phyloP scores from a whole-genome alignment of 2,329 filamentous ascomycete genomes.

The Cordyceps sp. region DNA sequence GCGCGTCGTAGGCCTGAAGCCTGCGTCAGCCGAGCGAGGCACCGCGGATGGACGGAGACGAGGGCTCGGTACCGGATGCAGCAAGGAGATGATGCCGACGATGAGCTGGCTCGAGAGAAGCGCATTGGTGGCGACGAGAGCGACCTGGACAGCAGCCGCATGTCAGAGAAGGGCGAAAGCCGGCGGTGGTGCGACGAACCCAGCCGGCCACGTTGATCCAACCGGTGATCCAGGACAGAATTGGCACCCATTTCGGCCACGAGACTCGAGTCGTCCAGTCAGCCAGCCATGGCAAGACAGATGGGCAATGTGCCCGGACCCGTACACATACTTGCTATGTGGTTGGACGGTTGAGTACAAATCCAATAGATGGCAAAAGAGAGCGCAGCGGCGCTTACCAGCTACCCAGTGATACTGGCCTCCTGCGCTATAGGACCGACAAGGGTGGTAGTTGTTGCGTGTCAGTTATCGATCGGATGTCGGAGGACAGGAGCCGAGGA shows the following conservation, averaged over 20 bases:
- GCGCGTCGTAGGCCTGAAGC: slow-evolving; percentile 26
- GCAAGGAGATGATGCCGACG: slow-evolving; percentile 45
- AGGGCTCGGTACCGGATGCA: slow-evolving; percentile 21
- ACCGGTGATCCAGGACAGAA: slow-evolving; percentile 15
- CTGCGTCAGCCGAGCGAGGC: neutral
- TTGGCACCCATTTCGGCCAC: slow-evolving; percentile 9
- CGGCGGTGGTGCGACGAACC: no score
- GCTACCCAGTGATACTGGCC: slow-evolving; percentile 60
- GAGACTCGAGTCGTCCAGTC: slow-evolving; percentile 4
- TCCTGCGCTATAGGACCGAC: slow-evolving; percentile 18
- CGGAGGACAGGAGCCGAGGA: no score
- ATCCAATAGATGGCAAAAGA: no score
- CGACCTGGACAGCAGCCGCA: slow-evolving; percentile 19
- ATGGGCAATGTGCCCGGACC: no score
- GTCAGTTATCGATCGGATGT: no score
- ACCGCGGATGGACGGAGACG: neutral
- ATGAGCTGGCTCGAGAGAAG: slow-evolving; percentile 51
- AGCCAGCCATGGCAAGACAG: slow-evolving; percentile 20
- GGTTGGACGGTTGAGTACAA: no score
- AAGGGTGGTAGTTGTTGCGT: neutral
- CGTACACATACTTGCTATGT: no score
- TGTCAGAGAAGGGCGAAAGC: neutral
- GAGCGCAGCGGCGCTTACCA: slow-evolving; percentile 29
- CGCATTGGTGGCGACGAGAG: slow-evolving; percentile 49
- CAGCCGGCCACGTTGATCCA: slow-evolving; percentile 58